Percentiles rank a stretch among this genome's conserved stretches.
Conservation (phyloP, 495 filamentous ascomycete species). For the Collariella sp. region DNA sequence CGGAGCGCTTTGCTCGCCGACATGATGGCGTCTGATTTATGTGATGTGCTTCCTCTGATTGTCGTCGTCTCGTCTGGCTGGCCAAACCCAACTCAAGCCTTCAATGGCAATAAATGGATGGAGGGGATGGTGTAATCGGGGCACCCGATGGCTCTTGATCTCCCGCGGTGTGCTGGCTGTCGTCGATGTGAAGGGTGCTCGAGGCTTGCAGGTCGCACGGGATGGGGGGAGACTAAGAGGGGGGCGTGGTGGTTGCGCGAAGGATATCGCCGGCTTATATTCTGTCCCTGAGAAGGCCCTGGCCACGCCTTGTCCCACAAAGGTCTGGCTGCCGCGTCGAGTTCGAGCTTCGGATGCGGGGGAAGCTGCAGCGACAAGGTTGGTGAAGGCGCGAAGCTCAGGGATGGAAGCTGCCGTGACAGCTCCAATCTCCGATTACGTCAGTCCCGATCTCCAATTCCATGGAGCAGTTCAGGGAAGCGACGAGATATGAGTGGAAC, state of each 20-base stretch:
- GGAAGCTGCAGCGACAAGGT: slow-evolving; percentile 2
- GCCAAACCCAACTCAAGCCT: no score
- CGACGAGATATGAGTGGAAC: neutral
- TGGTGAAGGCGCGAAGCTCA: no score
- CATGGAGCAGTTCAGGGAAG: neutral
- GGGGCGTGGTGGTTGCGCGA: neutral
- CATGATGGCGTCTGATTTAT: slow-evolving; percentile 3
- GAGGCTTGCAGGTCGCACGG: neutral
- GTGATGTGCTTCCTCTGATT: neutral
- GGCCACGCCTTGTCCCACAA: neutral
- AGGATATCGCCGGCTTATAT: slow-evolving; percentile 20
- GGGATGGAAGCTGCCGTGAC: neutral
- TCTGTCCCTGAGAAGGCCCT: neutral
- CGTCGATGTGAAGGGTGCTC: neutral
- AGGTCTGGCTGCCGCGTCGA: neutral
- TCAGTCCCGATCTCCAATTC: neutral
- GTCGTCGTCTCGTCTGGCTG: neutral
- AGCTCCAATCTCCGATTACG: neutral
- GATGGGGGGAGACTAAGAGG: neutral
- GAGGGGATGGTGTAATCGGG: neutral
- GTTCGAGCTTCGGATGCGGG: slow-evolving; percentile 3
- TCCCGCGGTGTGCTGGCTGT: neutral
- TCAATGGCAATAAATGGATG: neutral
- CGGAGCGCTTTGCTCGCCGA: slow-evolving; percentile 12
- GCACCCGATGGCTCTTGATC: neutral